These are phyloP conservation scores for Urostyla sp. DNA, from an alignment of 73 alveolate species.

Conservation along the genomic window DNA sequence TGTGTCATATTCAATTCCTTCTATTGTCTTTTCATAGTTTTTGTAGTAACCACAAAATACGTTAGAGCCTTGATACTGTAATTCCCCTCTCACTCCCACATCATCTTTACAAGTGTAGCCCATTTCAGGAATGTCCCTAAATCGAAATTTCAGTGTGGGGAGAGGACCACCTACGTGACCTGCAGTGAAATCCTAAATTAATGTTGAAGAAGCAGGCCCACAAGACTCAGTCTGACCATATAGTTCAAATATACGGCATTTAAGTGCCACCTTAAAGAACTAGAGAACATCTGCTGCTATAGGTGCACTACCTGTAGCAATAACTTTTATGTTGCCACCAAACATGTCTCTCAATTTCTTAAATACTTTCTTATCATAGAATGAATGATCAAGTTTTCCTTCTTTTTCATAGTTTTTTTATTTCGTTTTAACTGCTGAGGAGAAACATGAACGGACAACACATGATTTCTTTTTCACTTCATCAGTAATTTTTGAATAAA, in stretches of 20 bases:
- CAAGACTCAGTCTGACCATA: slow-evolving; percentile 66
- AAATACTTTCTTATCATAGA: slow-evolving; percentile 65
- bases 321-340: slow-evolving; percentile 71
- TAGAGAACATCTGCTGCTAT: slow-evolving; percentile 57
- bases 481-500: background rate
- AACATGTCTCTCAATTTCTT: slow-evolving; percentile 52
- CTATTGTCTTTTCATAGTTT: slow-evolving; percentile 78
- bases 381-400: slow-evolving; percentile 56
- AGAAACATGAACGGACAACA: background rate
- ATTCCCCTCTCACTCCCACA: slow-evolving; percentile 75
- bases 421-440: background rate
- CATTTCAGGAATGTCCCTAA: slow-evolving; percentile 82
- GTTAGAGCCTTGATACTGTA: slow-evolving; percentile 49
- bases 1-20: slow-evolving; percentile 79
- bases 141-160: slow-evolving; percentile 29
- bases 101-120: slow-evolving; percentile 71
- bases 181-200: slow-evolving; percentile 48
- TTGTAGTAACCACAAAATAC: slow-evolving; percentile 79
- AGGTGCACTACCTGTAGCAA: slow-evolving; percentile 72
- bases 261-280: slow-evolving; percentile 61
- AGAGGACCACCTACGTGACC: slow-evolving; percentile 50
- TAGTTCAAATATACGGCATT: slow-evolving; percentile 55
- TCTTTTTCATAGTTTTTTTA: slow-evolving; percentile 33
- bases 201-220: slow-evolving; percentile 75
- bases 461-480: background rate